A percentile compares a stretch with the other conserved stretches of the same genome.
These are phyloP conservation scores for Hortiboletus flavorubellus DNA, from an alignment of 768 basidiomycete genomes.

Conservation along the genomic window DNA sequence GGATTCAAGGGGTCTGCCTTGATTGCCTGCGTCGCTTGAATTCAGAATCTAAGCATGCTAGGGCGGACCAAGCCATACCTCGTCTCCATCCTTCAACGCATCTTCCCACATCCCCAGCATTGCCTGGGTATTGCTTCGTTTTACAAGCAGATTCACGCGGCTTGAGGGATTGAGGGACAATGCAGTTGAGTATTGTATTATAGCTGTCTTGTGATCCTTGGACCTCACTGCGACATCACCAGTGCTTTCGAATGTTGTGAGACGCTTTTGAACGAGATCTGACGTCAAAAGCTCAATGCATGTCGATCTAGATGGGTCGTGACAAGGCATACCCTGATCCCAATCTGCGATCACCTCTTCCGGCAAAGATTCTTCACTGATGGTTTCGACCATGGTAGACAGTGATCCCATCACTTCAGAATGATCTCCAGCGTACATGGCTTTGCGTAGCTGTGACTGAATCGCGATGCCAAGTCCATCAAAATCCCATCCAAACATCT, in stretches of 20 bases:
- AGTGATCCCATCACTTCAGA: not conserved
- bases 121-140: conserved; percentile 4
- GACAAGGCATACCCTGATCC: not conserved
- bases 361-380: not conserved
- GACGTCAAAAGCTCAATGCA: too few relatives aligned
- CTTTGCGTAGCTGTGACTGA: not conserved
- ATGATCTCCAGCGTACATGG: not conserved
- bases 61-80: not conserved
- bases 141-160: not conserved
- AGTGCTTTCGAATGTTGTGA: not conserved
- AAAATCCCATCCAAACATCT: conserved; percentile 17
- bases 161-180: not conserved
- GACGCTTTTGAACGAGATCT: not conserved
- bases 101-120: not conserved
- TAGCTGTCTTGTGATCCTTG: not conserved
- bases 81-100: conserved; percentile 12
- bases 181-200: conserved; percentile 2
- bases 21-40: not conserved
- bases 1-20: not conserved
- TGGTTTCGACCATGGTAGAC: not conserved
- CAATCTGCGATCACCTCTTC: not conserved
- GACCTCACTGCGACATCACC: conserved; percentile 1
- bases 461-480: not conserved
- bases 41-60: not conserved
- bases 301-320: too few relatives aligned